phyloP scores from a whole-genome alignment of 2,329 filamentous ascomycete species.

The Cadophora sp. region DNA sequence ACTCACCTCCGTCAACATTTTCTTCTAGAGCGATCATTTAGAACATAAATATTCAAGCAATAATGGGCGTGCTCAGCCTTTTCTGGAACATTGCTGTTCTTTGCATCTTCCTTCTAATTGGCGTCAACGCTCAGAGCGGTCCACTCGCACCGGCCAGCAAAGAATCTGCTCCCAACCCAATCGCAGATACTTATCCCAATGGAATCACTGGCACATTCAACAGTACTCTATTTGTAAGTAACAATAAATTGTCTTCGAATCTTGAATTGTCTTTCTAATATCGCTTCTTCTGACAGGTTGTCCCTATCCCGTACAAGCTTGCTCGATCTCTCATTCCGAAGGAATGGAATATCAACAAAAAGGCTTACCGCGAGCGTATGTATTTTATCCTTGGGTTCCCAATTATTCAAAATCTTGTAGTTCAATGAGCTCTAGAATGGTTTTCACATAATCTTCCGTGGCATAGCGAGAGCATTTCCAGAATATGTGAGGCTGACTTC shows the following conservation, averaged over 20 bases:
- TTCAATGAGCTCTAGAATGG: too few relatives aligned
- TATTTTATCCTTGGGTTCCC: not conserved
- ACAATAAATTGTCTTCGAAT: slow-evolving; percentile 47
- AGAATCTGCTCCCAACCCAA: slow-evolving; percentile 52
- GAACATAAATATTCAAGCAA: not conserved
- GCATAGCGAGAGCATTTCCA: too few relatives aligned
- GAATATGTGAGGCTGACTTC: not conserved
- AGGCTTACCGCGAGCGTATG: slow-evolving; percentile 49
- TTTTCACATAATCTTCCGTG: too few relatives aligned
- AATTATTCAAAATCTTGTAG: not conserved
- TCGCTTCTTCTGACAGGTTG: slow-evolving; percentile 41
- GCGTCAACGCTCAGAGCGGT: slow-evolving; percentile 9
- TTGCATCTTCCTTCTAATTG: not conserved
- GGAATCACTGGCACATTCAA: slow-evolving; percentile 60
- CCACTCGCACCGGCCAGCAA: not conserved
- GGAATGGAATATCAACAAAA: slow-evolving; percentile 56
- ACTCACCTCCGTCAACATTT: not conserved
- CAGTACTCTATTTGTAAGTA: slow-evolving; percentile 54
- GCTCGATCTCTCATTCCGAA: slow-evolving; percentile 56
- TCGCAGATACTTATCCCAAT: slow-evolving; percentile 53
- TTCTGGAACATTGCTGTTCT: not conserved
- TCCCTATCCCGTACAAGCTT: slow-evolving; percentile 56
- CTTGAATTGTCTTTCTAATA: not conserved
- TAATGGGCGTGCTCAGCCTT: not conserved
- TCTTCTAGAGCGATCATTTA: not conserved